Evolutionary conservation across 192 early-diverging fungal species (phyloP), one percentile per base, ranked within the genome.

Genomic region (Chytriomyces confervae): DNA sequence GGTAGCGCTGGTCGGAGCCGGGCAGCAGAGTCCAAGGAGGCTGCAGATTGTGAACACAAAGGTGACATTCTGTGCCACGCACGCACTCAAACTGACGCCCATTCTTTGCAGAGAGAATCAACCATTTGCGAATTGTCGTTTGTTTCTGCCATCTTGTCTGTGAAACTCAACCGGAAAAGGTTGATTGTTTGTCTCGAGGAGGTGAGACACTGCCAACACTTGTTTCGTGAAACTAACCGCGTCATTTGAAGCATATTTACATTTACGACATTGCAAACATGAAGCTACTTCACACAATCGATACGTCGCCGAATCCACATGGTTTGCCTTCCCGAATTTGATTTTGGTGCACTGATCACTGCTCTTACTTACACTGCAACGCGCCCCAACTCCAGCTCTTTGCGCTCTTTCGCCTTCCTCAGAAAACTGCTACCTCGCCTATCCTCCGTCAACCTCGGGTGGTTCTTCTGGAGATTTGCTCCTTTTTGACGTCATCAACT

Each of bases 211-310:
- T 36, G 36, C 36, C 36, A 36, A 36, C 16, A 23, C 57, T n/a
- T n/a, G 36, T 36, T 36, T 36, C 36, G 36, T 36, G 2, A 36
- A 36, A 36, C 36, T 36, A 4, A 36, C 36, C 4, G 36, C 4
- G 4, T 36, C 4, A 36, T 36, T 36, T 36, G 36, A 23, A 96
- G 83, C 94, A 94, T 75, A 96, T 98, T 50, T 98, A 94, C 82
- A 92, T 98, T 18, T 97, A 98, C 85, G 96, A 99, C 78, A 97
- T 98, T 66, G 91, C 92, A 82, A 99, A 99, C 84, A 99, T 99
- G 96, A 96, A 96, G 82, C 89, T 97, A 9, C 86, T 97, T 50
- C 93, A 97, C 75, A 96, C 95, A 0, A 96, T 99, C 77, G 95
- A 99, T 69, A 98, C 96, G 11, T 93, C 90, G 66, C 95, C 95